Conservation (phyloP, 805 yeast species). For the Wickerhamiella bombiphila region DNA sequence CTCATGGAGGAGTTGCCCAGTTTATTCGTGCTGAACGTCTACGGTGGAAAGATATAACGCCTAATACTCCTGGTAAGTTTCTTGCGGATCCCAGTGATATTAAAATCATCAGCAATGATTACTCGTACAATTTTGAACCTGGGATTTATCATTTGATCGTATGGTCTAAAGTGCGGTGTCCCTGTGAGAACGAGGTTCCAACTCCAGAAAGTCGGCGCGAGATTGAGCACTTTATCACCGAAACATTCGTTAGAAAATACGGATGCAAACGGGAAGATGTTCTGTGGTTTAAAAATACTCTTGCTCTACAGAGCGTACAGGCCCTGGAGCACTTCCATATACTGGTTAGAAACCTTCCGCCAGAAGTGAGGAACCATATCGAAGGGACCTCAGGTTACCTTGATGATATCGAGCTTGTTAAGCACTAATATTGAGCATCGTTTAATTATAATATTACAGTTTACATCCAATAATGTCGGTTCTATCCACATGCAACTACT, state of each 20-base stretch:
- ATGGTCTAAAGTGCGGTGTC: constrained; percentile 36
- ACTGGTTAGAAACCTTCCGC: constrained; percentile 24
- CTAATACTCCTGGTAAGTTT: constrained; percentile 3
- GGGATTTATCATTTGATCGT: constrained; percentile 39
- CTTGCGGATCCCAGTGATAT: constrained; percentile 24
- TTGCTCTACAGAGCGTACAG: constrained; percentile 38
- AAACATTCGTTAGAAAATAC: constrained; percentile 28
- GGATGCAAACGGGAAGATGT: constrained; percentile 28
- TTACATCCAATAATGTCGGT: too few relatives aligned
- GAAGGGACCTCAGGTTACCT: neutral
- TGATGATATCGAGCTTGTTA: neutral
- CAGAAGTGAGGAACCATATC: neutral
- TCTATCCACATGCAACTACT: neutral
- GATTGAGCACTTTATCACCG: constrained; percentile 29
- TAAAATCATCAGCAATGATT: constrained; percentile 36
- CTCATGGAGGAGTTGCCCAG: constrained; percentile 18
- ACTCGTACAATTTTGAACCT: constrained; percentile 38
- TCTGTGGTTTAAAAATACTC: constrained; percentile 47
- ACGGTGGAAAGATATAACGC: constrained; percentile 16
- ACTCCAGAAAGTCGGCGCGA: constrained; percentile 24
- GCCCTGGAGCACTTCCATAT: constrained; percentile 46
- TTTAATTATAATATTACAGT: too few relatives aligned
- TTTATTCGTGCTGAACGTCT: constrained; percentile 17
- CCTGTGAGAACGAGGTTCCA: constrained; percentile 28
- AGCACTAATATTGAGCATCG: too few relatives aligned